phyloP scores from a whole-genome alignment of 2,329 filamentous ascomycete genomes.

The Coniella vitis region DNA sequence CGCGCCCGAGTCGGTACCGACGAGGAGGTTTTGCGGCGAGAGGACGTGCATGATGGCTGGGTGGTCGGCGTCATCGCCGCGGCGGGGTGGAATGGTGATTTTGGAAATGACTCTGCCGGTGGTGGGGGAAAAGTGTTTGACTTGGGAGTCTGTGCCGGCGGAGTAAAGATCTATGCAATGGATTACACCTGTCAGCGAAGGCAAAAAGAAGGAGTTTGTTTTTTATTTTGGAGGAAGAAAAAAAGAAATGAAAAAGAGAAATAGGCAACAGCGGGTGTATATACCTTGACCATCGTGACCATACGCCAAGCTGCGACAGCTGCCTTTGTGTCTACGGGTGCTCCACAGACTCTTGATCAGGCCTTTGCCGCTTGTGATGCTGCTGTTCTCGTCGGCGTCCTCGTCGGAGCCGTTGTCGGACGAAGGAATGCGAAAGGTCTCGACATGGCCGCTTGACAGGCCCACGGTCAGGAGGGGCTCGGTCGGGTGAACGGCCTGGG shows the following conservation, averaged over 20 bases:
- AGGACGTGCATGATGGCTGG: slow-evolving; percentile 77
- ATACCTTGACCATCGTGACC: slow-evolving; percentile 66
- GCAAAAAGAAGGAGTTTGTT: too few relatives aligned
- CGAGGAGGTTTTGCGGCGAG: slow-evolving; percentile 79
- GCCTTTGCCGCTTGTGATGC: slow-evolving; percentile 57
- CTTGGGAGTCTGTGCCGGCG: slow-evolving; percentile 49
- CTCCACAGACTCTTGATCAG: slow-evolving; percentile 79
- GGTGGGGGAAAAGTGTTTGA: slow-evolving; percentile 47
- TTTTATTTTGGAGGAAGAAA: too few relatives aligned
- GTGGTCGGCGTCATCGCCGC: slow-evolving; percentile 53
- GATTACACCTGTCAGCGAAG: not conserved
- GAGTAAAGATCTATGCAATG: slow-evolving; percentile 39
- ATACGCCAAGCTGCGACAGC: slow-evolving; percentile 77
- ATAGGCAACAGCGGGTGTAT: too few relatives aligned
- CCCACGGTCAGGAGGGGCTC: slow-evolving; percentile 83
- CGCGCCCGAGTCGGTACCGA: slow-evolving; percentile 84
- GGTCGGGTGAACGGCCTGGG: slow-evolving; percentile 77
- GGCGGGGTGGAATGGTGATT: slow-evolving; percentile 59
- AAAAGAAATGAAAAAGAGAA: too few relatives aligned
- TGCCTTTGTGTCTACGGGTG: slow-evolving; percentile 87
- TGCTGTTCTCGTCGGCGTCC: slow-evolving; percentile 42
- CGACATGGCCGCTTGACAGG: slow-evolving; percentile 75
- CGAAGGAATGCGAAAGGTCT: slow-evolving; percentile 68
- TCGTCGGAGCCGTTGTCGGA: slow-evolving; percentile 43
- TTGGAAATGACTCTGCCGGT: slow-evolving; percentile 72